Percentiles rank a stretch among this genome's conserved stretches.
phyloP scores from a whole-genome alignment of 192 early-diverging fungal genomes.

The Coemansia sp. region DNA sequence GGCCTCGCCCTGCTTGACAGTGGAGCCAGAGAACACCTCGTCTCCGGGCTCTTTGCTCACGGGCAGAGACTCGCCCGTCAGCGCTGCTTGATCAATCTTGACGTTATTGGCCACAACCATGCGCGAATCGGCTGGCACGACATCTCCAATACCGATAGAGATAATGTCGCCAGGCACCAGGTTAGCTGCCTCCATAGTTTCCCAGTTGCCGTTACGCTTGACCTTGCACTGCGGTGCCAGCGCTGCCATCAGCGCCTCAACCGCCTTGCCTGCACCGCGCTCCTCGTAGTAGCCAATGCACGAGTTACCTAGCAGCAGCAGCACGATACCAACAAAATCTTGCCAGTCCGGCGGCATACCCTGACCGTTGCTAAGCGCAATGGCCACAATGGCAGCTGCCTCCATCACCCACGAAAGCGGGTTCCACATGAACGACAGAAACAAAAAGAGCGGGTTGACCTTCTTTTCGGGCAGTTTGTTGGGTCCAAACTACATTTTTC shows the following conservation, averaged over 20 bases:
- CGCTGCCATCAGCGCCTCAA: constrained; percentile 92
- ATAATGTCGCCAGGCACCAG: constrained; percentile 92
- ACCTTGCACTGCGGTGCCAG: constrained; percentile 85
- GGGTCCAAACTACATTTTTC: constrained; percentile 58
- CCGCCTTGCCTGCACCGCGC: constrained; percentile 83
- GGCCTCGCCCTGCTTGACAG: constrained; percentile 77
- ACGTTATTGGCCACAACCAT: constrained; percentile 67
- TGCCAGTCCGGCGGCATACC: constrained; percentile 72
- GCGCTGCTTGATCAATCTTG: constrained; percentile 68
- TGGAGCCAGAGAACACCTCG: constrained; percentile 75
- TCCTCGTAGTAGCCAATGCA: constrained; percentile 88
- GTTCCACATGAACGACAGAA: constrained; percentile 84
- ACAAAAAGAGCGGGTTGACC: constrained; percentile 78
- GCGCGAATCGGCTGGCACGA: constrained; percentile 83
- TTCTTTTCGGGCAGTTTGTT: constrained; percentile 74
- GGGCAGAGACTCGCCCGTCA: constrained; percentile 75
- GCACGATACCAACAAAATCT: constrained; percentile 80
- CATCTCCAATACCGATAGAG: constrained; percentile 80
- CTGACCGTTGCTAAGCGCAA: constrained; percentile 70
- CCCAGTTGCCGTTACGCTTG: constrained; percentile 81
- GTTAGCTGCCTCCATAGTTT: constrained; percentile 67
- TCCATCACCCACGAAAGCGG: constrained; percentile 83
- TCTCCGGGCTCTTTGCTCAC: constrained; percentile 66
- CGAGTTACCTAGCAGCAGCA: constrained; percentile 80
- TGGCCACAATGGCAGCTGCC: constrained; percentile 81